Conservation (phyloP, 2,329 filamentous ascomycete species). For the Epichloe gansuensis region DNA sequence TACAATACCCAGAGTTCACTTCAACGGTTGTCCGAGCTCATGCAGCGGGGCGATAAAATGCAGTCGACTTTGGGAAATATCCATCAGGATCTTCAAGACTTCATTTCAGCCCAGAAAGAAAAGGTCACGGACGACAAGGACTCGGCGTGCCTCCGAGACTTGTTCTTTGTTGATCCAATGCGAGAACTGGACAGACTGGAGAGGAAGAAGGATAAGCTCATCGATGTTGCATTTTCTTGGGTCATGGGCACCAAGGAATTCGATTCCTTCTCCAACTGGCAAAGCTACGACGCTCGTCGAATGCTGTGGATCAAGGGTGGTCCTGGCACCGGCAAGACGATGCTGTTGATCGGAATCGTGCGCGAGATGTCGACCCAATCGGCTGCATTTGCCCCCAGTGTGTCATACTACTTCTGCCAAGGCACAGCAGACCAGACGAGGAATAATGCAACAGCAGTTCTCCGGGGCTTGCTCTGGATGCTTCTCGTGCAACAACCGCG, state of each 20-base stretch:
- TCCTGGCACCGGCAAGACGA: constrained; percentile 27
- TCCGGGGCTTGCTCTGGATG: constrained; percentile 28
- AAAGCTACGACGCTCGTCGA: constrained; percentile 9
- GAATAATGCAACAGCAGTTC: constrained; percentile 22
- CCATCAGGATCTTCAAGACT: constrained; percentile 8
- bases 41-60: constrained; percentile 7
- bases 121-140: constrained; percentile 7
- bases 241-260: constrained; percentile 7
- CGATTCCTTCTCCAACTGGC: constrained; percentile 18
- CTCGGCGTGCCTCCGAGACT: constrained; percentile 8
- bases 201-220: constrained; percentile 8
- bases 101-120: constrained; percentile 8
- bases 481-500: constrained; percentile 17
- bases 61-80: constrained; percentile 7
- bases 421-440: constrained; percentile 18
- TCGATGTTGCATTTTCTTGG: constrained; percentile 7
- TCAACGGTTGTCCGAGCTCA: constrained; percentile 5
- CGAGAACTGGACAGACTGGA: constrained; percentile 9
- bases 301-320: constrained; percentile 23
- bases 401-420: constrained; percentile 29
- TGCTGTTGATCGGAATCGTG: constrained; percentile 21
- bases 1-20: constrained; percentile 8
- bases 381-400: constrained; percentile 5
- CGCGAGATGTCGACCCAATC: constrained; percentile 12
- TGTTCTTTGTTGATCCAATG: constrained; percentile 8